Base-by-base conservation (phyloP, 1,139 yeast genomes). In the Candida frijolesensis region DNA sequence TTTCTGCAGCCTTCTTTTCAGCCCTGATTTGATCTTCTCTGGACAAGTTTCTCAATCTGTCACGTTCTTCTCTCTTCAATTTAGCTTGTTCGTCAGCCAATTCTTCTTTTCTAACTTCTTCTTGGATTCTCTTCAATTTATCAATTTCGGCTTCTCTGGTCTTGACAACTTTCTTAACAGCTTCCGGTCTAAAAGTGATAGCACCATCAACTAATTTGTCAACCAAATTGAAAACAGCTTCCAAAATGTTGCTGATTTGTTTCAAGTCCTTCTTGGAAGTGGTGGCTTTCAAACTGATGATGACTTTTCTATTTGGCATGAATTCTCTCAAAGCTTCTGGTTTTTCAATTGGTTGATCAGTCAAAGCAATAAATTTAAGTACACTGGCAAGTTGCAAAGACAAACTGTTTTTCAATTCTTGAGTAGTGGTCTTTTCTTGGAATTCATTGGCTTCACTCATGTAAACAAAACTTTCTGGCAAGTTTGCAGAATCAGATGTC, bases 381-480 rank as follows among this genome's bases (percentile, higher is more conserved):
- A 81, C 71, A 9, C 76, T 66, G 42, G 83, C 82, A 51, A 86
- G 72, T 51, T 76, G 75, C 55, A 88, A 66, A 32, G 82, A 74
- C 51, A 79, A 79, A 37, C 76, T 68, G 42, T 83, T 70, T 51
- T 77, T 80, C 52, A 83, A 76, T 53, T 76, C 77, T 8, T 61
- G 61, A 46, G 83, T 76, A 57, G 79, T 76, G 52, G 87, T 71
- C 57, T 82, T 74, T 7, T 85, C 90, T 60, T 86, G 90, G 69
- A 89, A 77, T 66, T 92, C 98, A 54, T 84, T 80, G 51, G 83
- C 83, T 74, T 94, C 99, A 60, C 89, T 79, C 99, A 94, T 92
- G 71, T 84, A 89, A 19, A 91, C 96, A 65, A 80, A 87, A 51
- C 87, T 82, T 49, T 72, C 63, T 44, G 97, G 97, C 60, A 92